Base-by-base conservation (phyloP, 345 rosid genomes). In the Eucalyptus regnans region DNA sequence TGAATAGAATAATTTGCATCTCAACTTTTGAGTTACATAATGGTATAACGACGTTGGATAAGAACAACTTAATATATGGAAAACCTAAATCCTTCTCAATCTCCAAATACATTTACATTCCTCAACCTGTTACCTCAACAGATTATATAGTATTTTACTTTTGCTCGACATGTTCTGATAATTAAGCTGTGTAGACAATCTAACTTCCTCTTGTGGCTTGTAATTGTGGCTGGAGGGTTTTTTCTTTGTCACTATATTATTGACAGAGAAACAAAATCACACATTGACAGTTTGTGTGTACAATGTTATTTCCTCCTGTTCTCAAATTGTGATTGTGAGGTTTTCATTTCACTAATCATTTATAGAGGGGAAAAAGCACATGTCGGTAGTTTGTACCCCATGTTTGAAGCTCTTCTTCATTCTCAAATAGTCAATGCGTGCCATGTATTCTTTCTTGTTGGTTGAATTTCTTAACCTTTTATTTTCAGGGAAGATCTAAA, bases 401-500 rank as follows among this genome's bases (percentile, higher is more conserved):
- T 54, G 49, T 44, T 54, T 88, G 87, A 29, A 41, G n/a, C 88
- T 56, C 68, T 62, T 62, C 33, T 3, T 62, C 68, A 62, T 62
- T 16, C 52, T 58, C 86, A 12, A 31, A 44, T 50, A 64, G n/a
- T 86, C 37, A 10, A 33, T 31, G 89, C 87, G 62, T 56, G 9
- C 51, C 14, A 51, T 51, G 20, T 43, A 66, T 80, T 88, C 52
- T 44, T 29, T 76, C 86, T 51, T 88, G 90, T 66, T 50, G 29
- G 27, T 87, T 91, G 87, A 71, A 81, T 84, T 90, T 90, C 91
- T 88, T 90, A 86, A 90, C 89, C 91, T 88, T 92, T 76, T 88
- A 83, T 88, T 92, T 92, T 92, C 93, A 93, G 92, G 91, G 90
- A 54, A 87, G 76, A 89, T 90, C 87, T 90, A 89, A 89, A 87